Conservation (phyloP, 495 filamentous ascomycete genomes). For the Venustampulla echinocandica region DNA sequence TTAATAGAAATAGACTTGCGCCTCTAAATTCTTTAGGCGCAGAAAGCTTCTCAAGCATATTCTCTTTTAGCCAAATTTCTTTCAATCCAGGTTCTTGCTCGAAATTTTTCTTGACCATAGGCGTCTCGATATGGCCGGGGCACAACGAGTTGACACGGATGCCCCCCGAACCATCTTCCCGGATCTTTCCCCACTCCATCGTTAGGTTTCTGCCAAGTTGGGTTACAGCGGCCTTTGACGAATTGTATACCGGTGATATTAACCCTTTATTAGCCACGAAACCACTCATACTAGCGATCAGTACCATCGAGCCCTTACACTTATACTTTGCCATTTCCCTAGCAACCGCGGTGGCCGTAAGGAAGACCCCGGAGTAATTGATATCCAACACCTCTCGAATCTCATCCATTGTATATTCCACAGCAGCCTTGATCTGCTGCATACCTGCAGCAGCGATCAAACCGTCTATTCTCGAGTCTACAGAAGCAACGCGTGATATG, state of each 20-base stretch:
- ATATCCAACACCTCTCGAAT: conserved; percentile 63
- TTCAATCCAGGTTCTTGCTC: conserved; percentile 48
- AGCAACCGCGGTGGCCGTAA: conserved; percentile 62
- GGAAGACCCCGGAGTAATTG: conserved; percentile 71
- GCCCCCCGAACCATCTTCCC: conserved; percentile 35
- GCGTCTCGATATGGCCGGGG: conserved; percentile 64
- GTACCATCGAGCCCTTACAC: conserved; percentile 59
- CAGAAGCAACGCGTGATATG: no score
- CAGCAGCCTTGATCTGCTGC: conserved; percentile 59
- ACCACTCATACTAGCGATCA: conserved; percentile 71
- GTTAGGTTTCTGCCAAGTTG: conserved; percentile 56
- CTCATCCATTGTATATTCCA: conserved; percentile 59
- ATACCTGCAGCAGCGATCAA: conserved; percentile 70
- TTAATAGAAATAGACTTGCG: conserved; percentile 44
- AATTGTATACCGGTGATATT: conserved; percentile 59
- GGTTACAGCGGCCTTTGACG: conserved; percentile 60
- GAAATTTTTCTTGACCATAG: conserved; percentile 60
- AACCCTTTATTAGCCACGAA: conserved; percentile 64
- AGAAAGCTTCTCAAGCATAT: conserved; percentile 58
- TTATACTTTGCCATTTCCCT: conserved; percentile 69
- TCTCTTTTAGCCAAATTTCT: conserved; percentile 53
- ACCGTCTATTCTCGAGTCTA: conserved; percentile 40
- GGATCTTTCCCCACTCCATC: conserved; percentile 58
- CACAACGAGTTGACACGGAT: conserved; percentile 62
- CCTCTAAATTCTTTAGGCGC: conserved; percentile 56